These are phyloP conservation scores for Emergomyces pasteurianus DNA, from an alignment of 2,329 filamentous ascomycete genomes.

Conservation along the genomic window DNA sequence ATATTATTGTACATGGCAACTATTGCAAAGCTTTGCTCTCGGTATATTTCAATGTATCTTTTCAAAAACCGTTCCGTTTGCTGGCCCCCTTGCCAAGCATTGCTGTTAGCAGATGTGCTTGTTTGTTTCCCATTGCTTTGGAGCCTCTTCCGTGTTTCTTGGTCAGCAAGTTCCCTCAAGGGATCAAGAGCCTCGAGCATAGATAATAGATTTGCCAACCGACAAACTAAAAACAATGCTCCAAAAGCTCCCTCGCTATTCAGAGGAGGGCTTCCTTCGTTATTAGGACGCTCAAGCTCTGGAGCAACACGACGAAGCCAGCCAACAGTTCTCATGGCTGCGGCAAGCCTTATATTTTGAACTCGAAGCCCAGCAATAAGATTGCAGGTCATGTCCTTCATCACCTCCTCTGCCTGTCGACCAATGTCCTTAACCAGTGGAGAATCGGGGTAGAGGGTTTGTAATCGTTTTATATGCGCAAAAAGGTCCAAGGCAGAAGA, in stretches of 20 bases:
- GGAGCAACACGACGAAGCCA: conserved; percentile 82
- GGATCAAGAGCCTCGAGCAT: conserved; percentile 78
- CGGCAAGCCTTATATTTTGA: conserved; percentile 73
- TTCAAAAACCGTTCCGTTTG: conserved; percentile 93
- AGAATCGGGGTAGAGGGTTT: conserved; percentile 70
- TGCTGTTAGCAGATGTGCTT: conserved; percentile 7
- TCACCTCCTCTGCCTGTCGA: conserved; percentile 68
- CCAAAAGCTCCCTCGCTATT: conserved; percentile 58
- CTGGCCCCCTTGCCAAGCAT: conserved; percentile 49
- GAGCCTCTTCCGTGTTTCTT: conserved; percentile 50
- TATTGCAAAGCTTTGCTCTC: conserved; percentile 93
- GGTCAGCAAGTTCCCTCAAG: conserved; percentile 76
- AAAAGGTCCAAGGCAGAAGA: conserved; percentile 82
- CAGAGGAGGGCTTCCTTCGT: conserved; percentile 15
- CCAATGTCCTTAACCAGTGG: conserved; percentile 61
- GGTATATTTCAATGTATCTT: conserved; percentile 91
- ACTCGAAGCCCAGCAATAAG: conserved; percentile 66
- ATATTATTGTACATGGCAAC: conserved; percentile 90
- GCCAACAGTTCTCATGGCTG: conserved; percentile 78
- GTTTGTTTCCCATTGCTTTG: conserved; percentile 16
- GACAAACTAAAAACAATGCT: conserved; percentile 75
- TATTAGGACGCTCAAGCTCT: conserved; percentile 49
- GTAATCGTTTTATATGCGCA: conserved; percentile 80
- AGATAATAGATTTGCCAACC: conserved; percentile 63
- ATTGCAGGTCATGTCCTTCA: conserved; percentile 78